These are phyloP conservation scores for Sextonia rubra DNA, from an alignment of 164 flowering plant genomes.

Conservation along the genomic window DNA sequence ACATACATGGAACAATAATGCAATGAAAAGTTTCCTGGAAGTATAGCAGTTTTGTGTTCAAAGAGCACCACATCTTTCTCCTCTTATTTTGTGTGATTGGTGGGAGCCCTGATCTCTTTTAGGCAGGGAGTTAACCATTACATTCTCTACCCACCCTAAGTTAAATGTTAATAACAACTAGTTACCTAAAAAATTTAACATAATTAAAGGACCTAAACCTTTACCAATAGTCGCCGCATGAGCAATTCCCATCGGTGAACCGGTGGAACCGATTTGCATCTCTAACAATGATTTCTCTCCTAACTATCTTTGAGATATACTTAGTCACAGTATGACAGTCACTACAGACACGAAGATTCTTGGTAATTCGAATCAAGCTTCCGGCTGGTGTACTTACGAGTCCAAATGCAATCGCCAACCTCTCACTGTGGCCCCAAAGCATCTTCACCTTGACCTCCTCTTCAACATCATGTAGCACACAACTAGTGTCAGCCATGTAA, in stretches of 20 bases:
- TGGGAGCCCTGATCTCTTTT: background rate
- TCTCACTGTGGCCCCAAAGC: slow-evolving; percentile 42
- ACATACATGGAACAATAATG: no score
- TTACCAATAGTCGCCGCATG: slow-evolving; percentile 48
- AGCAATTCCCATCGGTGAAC: slow-evolving; percentile 33
- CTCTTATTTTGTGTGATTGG: no score
- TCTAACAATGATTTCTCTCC: slow-evolving; percentile 38
- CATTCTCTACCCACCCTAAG: no score
- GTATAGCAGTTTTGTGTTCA: no score
- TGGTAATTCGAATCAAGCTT: slow-evolving; percentile 36
- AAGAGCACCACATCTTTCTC: no score
- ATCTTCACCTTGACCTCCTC: slow-evolving; percentile 31
- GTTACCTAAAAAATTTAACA: background rate
- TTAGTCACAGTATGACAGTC: slow-evolving; percentile 39
- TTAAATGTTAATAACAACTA: no score
- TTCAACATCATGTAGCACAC: slow-evolving; percentile 36
- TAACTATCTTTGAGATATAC: slow-evolving; percentile 32
- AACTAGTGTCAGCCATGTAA: slow-evolving; percentile 35
- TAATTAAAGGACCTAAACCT: background rate
- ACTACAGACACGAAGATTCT: slow-evolving; percentile 38
- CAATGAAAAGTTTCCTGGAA: no score
- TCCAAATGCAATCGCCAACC: slow-evolving; percentile 45
- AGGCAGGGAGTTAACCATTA: no score
- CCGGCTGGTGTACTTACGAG: slow-evolving; percentile 37
- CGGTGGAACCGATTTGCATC: slow-evolving; percentile 43